A percentile compares a stretch with the other conserved stretches of the same genome.
Evolutionary conservation across 129 eudicot genomes (phyloP).

Genomic region (Erigeron canadensis): DNA sequence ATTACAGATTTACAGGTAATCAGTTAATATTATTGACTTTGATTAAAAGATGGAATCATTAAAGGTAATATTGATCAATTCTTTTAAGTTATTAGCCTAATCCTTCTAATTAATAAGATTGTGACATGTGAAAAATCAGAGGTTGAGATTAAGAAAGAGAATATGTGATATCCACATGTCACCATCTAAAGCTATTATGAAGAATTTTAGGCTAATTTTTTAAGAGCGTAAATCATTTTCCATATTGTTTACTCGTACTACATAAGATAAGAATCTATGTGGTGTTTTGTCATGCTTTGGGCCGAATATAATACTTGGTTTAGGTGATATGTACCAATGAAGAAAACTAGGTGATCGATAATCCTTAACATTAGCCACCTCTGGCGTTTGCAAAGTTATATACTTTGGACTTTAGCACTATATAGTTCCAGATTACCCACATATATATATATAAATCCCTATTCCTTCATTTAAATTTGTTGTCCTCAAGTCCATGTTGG

Average conservation of each 20-base stretch:
- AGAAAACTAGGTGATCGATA: conserved; percentile 9
- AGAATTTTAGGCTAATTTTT: too few relatives aligned
- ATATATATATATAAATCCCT: too few relatives aligned
- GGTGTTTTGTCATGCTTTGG: not conserved
- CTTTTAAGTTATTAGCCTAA: too few relatives aligned
- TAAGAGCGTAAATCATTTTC: too few relatives aligned
- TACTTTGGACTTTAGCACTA: conserved; percentile 27
- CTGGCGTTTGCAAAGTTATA: conserved; percentile 16
- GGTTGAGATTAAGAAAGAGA: too few relatives aligned
- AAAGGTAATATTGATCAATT: too few relatives aligned
- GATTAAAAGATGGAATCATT: not conserved
- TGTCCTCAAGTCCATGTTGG: too few relatives aligned
- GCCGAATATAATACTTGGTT: not conserved
- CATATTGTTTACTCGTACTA: too few relatives aligned
- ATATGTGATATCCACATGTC: too few relatives aligned
- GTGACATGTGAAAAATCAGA: too few relatives aligned
- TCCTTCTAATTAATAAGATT: too few relatives aligned
- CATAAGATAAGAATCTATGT: not conserved
- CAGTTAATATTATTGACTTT: not conserved
- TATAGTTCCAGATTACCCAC: not conserved
- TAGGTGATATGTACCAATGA: not conserved
- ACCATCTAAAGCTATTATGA: too few relatives aligned
- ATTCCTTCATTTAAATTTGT: not conserved
- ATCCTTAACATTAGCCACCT: conserved; percentile 13
- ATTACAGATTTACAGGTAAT: not conserved